These are phyloP conservation scores for Raffaelea deltoideospora DNA, from an alignment of 2,329 filamentous ascomycete genomes.

Conservation along the genomic window DNA sequence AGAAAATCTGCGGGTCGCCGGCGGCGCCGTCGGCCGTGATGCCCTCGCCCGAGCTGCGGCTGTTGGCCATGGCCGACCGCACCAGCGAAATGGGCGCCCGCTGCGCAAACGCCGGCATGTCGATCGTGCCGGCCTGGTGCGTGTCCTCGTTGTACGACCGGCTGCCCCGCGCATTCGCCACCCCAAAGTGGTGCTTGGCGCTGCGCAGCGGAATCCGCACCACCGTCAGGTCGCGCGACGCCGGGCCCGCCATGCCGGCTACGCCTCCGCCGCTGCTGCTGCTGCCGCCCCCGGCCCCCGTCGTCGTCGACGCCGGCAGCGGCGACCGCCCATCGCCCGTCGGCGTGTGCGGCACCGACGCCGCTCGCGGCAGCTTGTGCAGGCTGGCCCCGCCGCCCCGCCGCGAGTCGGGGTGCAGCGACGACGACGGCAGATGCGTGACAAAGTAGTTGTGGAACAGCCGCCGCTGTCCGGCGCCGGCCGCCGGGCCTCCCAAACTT, in stretches of 20 bases:
- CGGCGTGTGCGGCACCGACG: constrained; percentile 62
- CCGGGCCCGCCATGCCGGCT: constrained; percentile 35
- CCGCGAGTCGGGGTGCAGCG: constrained; percentile 73
- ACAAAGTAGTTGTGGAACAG: constrained; percentile 93
- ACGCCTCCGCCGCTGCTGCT: constrained; percentile 40
- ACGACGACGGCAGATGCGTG: constrained; percentile 85
- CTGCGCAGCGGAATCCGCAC: constrained; percentile 86
- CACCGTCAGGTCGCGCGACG: constrained; percentile 67
- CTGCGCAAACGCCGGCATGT: constrained; percentile 82
- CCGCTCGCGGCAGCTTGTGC: constrained; percentile 75
- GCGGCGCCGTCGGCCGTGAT: constrained; percentile 55
- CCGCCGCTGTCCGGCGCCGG: constrained; percentile 3
- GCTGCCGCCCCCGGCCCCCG: constrained; percentile 22
- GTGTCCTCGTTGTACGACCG: constrained; percentile 86
- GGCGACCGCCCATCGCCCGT: constrained; percentile 29
- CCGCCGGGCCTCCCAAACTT: no score
- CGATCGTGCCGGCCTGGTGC: constrained; percentile 85
- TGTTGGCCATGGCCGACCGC: constrained; percentile 28
- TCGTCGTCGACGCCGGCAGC: constrained; percentile 28
- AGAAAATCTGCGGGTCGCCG: constrained; percentile 92
- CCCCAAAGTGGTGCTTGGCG: constrained; percentile 93
- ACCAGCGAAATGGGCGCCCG: constrained; percentile 52
- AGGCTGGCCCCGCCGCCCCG: constrained; percentile 44
- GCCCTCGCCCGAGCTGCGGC: constrained; percentile 38
- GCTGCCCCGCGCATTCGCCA: constrained; percentile 61